Conservation (phyloP, 306 rosid species). For the Vigna nakashimae region DNA sequence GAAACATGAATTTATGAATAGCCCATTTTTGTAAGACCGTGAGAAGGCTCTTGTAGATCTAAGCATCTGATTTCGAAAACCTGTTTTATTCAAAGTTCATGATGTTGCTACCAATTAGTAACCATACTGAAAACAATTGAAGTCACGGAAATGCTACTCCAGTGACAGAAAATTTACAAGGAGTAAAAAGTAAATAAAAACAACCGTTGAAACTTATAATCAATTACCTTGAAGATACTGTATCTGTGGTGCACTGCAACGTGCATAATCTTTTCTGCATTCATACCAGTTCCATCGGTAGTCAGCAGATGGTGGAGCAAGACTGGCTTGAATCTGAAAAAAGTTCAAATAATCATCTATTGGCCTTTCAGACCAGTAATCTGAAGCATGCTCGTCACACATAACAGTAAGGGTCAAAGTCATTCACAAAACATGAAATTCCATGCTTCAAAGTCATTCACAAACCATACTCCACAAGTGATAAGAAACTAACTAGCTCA, state of each 20-base stretch:
- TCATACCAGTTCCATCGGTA: conserved; percentile 56
- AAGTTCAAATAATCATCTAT: background rate
- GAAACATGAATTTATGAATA: conserved; percentile 61
- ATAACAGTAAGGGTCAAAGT: too few species aligned
- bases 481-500: too few species aligned
- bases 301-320: conserved; percentile 63
- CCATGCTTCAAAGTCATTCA: too few species aligned
- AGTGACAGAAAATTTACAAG: background rate
- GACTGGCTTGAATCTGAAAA: conserved; percentile 57
- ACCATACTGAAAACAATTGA: conserved; percentile 21
- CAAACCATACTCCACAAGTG: too few species aligned
- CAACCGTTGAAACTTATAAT: conserved; percentile 11
- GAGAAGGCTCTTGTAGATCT: conserved; percentile 52
- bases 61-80: conserved; percentile 58
- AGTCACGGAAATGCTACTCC: background rate
- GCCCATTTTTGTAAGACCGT: conserved; percentile 48
- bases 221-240: conserved; percentile 55
- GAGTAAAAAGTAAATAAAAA: conserved; percentile 8
- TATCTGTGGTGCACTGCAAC: conserved; percentile 56
- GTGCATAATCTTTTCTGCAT: conserved; percentile 55
- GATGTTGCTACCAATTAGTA: conserved; percentile 20
- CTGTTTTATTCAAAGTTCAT: conserved; percentile 36
- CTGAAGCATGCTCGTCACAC: too few species aligned
- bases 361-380: too few species aligned
- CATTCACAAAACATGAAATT: background rate